Base-by-base conservation (phyloP, 129 eudicot species). In the Centella asiatica region DNA sequence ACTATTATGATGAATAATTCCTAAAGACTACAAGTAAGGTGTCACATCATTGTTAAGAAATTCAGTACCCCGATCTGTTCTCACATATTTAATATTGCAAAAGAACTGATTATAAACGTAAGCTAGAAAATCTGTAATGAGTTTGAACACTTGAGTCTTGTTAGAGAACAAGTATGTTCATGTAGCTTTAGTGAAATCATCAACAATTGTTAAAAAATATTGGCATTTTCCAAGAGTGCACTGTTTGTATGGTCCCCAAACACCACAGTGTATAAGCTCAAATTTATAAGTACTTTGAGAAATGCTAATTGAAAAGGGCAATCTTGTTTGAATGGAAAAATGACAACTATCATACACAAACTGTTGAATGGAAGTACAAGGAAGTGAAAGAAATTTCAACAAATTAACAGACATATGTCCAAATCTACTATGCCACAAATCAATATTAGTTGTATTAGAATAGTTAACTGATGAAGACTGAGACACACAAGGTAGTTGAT, bases 171-270 rank as follows among this genome's bases (percentile, higher is more conserved):
- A 10, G 26, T 10, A 36, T 1, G 23, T 25, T 64, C 71, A 67
- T 14, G 54, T 54, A 1, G 12, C 5, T 11, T 58, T 23, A 5
- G 54, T 26, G 6, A 0, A 39, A 25, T 67, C 63, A 53, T 55
- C 63, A 1, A 67, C 63, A 3, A 67, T 53, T 25, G 54, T 53
- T 5, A 67, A 27, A 19, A 67, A 67, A 4, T 36, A 26, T 0
- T 37, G 54, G 25, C 3, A 40, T 1, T 12, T 19, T 2, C 37
- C 63, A 33, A 37, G 34, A 2, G 63, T 53, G 1, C 1, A 0
- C 1, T 13, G 13, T 13, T 34, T 36, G 18, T 52, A 67, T 0
- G 71, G 71, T 0, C 71, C 71, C 63, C 71, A 67, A 0, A 55
- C 46, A 42, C 54, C 62, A 23, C 57, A 32, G 0, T 67, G 54